A percentile compares a stretch with the other conserved stretches of the same genome.
phyloP scores from a whole-genome alignment of 768 basidiomycete genomes.

The Lyophyllum shimeji region DNA sequence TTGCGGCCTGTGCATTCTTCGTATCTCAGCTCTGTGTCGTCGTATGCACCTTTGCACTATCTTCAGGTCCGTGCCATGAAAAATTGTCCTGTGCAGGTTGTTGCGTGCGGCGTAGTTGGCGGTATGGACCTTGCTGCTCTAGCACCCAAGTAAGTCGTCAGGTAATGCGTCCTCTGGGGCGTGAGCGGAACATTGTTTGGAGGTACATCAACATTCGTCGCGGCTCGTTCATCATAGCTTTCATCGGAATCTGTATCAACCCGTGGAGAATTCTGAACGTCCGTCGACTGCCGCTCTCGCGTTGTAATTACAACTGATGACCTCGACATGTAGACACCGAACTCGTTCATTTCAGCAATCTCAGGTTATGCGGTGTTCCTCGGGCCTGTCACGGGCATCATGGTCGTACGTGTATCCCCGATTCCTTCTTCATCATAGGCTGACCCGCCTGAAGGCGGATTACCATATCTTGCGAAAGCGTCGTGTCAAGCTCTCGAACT shows the following conservation, averaged over 20 bases:
- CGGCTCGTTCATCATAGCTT: slow-evolving; percentile 28
- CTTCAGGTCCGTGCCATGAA: too few species aligned
- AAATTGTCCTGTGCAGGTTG: slow-evolving; percentile 13
- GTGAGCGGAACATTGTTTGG: not conserved
- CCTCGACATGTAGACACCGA: slow-evolving; percentile 14
- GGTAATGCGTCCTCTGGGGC: not conserved
- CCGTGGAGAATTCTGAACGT: slow-evolving; percentile 32
- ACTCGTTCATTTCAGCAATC: slow-evolving; percentile 29
- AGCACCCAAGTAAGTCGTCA: slow-evolving; percentile 15
- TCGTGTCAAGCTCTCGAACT: slow-evolving; percentile 26
- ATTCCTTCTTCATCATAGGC: not conserved
- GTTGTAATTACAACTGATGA: not conserved
- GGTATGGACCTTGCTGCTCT: slow-evolving; percentile 32
- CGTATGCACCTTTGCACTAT: slow-evolving; percentile 12
- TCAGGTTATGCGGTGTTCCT: slow-evolving; percentile 31
- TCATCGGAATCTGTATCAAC: slow-evolving; percentile 28
- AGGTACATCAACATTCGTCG: slow-evolving; percentile 29
- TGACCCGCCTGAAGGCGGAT: slow-evolving; percentile 19
- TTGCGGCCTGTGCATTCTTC: slow-evolving; percentile 30
- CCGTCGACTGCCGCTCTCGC: not conserved
- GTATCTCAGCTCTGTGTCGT: slow-evolving; percentile 29
- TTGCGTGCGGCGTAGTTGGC: slow-evolving; percentile 31
- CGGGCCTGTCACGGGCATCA: slow-evolving; percentile 30
- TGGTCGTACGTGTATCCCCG: slow-evolving; percentile 20
- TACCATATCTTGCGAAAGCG: slow-evolving; percentile 26